Conservation (phyloP, 2,329 filamentous ascomycete species). For the Botrytis sinoallii region DNA sequence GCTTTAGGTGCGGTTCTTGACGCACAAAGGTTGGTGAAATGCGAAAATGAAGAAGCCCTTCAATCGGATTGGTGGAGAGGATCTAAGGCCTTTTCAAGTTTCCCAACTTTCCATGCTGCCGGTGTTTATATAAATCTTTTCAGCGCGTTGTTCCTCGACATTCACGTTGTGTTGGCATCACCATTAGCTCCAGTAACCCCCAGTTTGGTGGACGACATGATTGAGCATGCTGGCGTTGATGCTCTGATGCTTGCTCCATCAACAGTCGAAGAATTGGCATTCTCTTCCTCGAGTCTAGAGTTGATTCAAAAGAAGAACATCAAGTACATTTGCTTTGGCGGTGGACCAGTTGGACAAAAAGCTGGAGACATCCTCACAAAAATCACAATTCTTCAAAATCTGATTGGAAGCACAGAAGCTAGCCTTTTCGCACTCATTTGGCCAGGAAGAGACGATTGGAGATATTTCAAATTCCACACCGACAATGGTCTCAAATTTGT, state of each 20-base stretch:
- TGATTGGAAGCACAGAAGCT: constrained; percentile 18
- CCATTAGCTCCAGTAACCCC: constrained; percentile 13
- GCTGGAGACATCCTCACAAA: constrained; percentile 16
- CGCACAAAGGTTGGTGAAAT: not conserved
- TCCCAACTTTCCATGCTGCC: constrained; percentile 15
- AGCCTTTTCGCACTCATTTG: not conserved
- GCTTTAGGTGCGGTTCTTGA: constrained; percentile 5
- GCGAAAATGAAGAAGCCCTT: not conserved
- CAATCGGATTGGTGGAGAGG: not conserved
- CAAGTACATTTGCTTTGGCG: constrained; percentile 8
- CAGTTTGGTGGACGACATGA: constrained; percentile 11
- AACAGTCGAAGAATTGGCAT: constrained; percentile 16
- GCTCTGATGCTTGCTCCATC: constrained; percentile 13
- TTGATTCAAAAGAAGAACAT: constrained; percentile 3
- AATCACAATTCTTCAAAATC: constrained; percentile 4
- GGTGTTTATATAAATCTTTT: not conserved
- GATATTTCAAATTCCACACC: constrained; percentile 14
- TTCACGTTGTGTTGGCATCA: constrained; percentile 9
- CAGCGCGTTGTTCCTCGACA: not conserved
- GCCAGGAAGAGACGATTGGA: constrained; percentile 5
- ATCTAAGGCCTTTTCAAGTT: not conserved
- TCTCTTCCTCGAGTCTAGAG: constrained; percentile 5
- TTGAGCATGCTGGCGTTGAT: constrained; percentile 5
- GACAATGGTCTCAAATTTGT: constrained; percentile 4
- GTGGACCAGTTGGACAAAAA: constrained; percentile 9